Percentiles rank a stretch among this genome's conserved stretches.
Evolutionary conservation across 257 asterid genomes (phyloP).

Genomic region (Fraxinus anomala): DNA sequence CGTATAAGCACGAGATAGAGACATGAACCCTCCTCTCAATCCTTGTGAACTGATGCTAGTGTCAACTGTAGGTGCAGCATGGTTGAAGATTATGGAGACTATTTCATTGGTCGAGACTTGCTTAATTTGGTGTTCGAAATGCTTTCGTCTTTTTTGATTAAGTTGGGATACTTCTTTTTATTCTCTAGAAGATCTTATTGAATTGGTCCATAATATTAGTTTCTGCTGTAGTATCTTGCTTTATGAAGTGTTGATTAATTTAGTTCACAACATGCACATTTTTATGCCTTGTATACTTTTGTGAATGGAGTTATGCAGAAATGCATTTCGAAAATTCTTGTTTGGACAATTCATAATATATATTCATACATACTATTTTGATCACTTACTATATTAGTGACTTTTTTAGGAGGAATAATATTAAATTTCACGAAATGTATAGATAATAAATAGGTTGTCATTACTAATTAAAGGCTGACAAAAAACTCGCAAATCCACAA

Average conservation of each 20-base stretch:
- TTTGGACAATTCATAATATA: too few relatives aligned
- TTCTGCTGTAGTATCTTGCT: not conserved
- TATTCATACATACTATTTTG: too few relatives aligned
- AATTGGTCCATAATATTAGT: conserved; percentile 19
- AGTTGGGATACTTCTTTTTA: not conserved
- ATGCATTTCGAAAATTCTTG: conserved; percentile 5
- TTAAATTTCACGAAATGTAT: too few relatives aligned
- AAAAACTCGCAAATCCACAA: too few relatives aligned
- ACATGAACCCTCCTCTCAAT: too few relatives aligned
- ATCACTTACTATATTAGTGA: too few relatives aligned
- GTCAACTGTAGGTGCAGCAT: not conserved
- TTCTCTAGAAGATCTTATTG: conserved; percentile 6
- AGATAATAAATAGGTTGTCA: too few relatives aligned
- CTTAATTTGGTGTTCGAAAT: too few relatives aligned
- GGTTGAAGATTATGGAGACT: not conserved
- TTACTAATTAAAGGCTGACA: too few relatives aligned
- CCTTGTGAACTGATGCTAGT: too few relatives aligned
- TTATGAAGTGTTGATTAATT: conserved; percentile 7
- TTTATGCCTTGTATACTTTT: conserved; percentile 21
- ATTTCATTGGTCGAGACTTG: not conserved
- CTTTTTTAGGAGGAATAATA: too few relatives aligned
- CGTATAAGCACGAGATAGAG: too few relatives aligned
- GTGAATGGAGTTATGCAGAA: conserved; percentile 33
- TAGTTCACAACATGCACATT: conserved; percentile 2
- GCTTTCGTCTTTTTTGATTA: not conserved